phyloP scores from a whole-genome alignment of 2,329 filamentous ascomycete genomes.

The Malbranchea zuffiana region DNA sequence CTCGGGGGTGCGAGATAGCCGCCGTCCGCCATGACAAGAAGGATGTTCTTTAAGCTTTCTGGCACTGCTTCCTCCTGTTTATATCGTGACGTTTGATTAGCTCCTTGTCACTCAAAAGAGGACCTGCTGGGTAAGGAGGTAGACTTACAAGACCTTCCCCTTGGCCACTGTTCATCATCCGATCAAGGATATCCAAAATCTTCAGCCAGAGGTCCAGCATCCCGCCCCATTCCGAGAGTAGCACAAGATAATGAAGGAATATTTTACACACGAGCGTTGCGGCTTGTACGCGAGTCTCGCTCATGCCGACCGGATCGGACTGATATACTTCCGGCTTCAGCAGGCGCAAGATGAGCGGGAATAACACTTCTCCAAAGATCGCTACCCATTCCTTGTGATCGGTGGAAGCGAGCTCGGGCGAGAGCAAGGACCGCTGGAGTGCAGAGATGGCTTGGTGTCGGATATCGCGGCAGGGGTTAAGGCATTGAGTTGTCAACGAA shows the following conservation, averaged over 20 bases:
- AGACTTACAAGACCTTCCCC: constrained; percentile 71
- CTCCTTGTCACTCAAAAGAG: constrained; percentile 1
- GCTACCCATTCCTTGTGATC: constrained; percentile 88
- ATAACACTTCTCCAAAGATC: constrained; percentile 87
- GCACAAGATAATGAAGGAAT: constrained; percentile 82
- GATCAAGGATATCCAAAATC: constrained; percentile 89
- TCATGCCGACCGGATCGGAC: constrained; percentile 84
- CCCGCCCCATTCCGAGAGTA: constrained; percentile 73
- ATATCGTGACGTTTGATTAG: background rate
- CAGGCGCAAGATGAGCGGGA: constrained; percentile 76
- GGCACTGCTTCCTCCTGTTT: constrained; percentile 80
- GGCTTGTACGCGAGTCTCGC: constrained; percentile 83
- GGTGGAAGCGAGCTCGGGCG: constrained; percentile 68
- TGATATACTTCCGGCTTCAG: constrained; percentile 93
- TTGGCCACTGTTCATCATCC: constrained; percentile 90
- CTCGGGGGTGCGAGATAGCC: constrained; percentile 66
- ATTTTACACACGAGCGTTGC: constrained; percentile 89
- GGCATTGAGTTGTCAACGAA: constrained; percentile 77
- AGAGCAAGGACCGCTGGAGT: constrained; percentile 75
- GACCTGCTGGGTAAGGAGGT: background rate
- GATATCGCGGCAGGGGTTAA: constrained; percentile 88
- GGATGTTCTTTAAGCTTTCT: constrained; percentile 89
- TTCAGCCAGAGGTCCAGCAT: constrained; percentile 87
- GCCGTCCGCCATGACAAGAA: constrained; percentile 87
- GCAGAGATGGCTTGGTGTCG: constrained; percentile 78